Evolutionary conservation across 345 rosid genomes (phyloP).

Genomic region (Moricandia moricandioides): DNA sequence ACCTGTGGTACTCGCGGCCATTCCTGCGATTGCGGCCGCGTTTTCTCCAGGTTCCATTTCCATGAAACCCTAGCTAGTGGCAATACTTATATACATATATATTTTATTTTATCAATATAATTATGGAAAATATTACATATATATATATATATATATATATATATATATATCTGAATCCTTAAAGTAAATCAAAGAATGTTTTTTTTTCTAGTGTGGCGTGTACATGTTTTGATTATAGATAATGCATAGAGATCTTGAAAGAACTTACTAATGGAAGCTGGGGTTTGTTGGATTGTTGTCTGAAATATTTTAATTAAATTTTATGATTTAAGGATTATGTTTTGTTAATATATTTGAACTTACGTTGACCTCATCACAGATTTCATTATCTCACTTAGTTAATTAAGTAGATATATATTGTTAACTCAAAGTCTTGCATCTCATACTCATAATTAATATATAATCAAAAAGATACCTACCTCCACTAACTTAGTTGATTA

Average conservation of each 20-base stretch:
- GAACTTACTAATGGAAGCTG: slow-evolving; percentile 23
- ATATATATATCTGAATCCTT: slow-evolving; percentile 24
- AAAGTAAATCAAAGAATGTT: slow-evolving; percentile 36
- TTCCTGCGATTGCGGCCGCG: slow-evolving; percentile 98
- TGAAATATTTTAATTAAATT: neutral
- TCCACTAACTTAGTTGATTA: slow-evolving; percentile 27
- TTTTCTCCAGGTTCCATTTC: slow-evolving; percentile 74
- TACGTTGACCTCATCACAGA: slow-evolving; percentile 31
- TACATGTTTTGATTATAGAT: slow-evolving; percentile 22
- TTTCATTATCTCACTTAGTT: slow-evolving; percentile 28
- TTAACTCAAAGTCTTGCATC: slow-evolving; percentile 25
- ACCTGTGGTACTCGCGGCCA: slow-evolving; percentile 99
- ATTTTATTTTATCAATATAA: neutral
- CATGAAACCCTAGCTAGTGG: slow-evolving; percentile 25
- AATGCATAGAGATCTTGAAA: slow-evolving; percentile 19
- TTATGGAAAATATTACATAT: neutral
- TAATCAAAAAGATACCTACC: slow-evolving; percentile 35
- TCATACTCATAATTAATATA: slow-evolving; percentile 21
- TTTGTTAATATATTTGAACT: slow-evolving; percentile 28
- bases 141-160: neutral
- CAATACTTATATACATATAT: neutral
- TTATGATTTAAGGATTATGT: neutral
- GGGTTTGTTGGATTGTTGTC: slow-evolving; percentile 23
- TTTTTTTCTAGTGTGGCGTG: slow-evolving; percentile 30
- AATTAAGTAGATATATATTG: neutral